Evolutionary conservation across 208 protist species (phyloP), one percentile per base, ranked within the genome.

Genomic region (Leishmania martiniquensis): DNA sequence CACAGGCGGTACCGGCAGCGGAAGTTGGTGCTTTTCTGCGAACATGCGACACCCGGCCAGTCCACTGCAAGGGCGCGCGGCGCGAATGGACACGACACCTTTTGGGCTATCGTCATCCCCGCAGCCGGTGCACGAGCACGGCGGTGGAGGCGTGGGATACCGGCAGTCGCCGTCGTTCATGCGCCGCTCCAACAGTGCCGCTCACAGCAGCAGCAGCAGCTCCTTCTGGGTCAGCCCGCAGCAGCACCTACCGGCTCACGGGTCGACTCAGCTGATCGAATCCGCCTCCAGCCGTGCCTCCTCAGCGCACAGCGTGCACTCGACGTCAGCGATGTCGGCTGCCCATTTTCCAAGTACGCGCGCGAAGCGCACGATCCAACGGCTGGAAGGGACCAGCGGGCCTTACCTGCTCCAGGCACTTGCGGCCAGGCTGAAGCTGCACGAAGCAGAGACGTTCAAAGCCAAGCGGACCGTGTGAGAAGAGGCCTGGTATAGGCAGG

Each of bases 261-360:
- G n/a, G 42, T 78, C 74, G 1, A 45, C 42, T 17, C 68, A 72
- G 13, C 51, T 75, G 54, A 67, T 57, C 37, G 74, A 72, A 54
- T 78, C 79, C n/a, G 69, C 34, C 45, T 83, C 79, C n/a, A 83
- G 79, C 45, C 73, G 79, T 22, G 74, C 55, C 29, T 83, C 74
- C 37, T 83, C 79, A 3, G 67, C 45, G 57, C 78, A 75, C 78
- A 83, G 78, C 57, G 49, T 60, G n/a, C 73, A 67, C 12, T 83
- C 78, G 5, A 20, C 68, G 7, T 78, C 79, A 39, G 32, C 60
- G 13, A 60, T 63, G 51, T 51, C 57, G 49, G 57, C 49, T 29
- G 57, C 66, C 20, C 79, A 78, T 62, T 37, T 45, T 54, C 25
- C 54, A 4, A 65, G n/a, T 42, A n/a, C 68, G 25, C 54, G 47